Conservation (phyloP, 768 basidiomycete genomes). For the Cyathus striatus region DNA sequence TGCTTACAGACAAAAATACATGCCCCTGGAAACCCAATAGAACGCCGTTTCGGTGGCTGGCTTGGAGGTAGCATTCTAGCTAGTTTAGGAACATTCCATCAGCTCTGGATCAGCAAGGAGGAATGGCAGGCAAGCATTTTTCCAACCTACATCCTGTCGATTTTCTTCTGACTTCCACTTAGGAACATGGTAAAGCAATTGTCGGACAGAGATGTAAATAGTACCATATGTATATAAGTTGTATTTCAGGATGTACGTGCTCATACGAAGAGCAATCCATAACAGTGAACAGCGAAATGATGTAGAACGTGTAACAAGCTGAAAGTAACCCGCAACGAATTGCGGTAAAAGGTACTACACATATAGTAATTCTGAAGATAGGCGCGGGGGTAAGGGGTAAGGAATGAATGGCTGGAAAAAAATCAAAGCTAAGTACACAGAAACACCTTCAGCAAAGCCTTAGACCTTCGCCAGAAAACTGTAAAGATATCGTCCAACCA, state of each 20-base stretch:
- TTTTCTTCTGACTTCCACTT: slow-evolving; percentile 1
- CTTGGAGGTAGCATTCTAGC: slow-evolving; percentile 93
- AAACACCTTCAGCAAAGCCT: not conserved
- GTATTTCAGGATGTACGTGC: slow-evolving; percentile 5
- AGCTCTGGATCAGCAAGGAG: slow-evolving; percentile 90
- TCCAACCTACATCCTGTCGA: not conserved
- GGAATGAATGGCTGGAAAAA: slow-evolving; percentile 3
- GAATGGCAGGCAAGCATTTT: slow-evolving; percentile 74
- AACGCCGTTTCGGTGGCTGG: slow-evolving; percentile 92
- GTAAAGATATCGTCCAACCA: slow-evolving; percentile 18
- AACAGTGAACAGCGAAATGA: slow-evolving; percentile 9
- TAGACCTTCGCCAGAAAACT: not conserved
- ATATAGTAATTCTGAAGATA: no score
- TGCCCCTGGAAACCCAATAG: slow-evolving; percentile 84
- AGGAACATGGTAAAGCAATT: slow-evolving; percentile 83
- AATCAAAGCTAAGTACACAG: not conserved
- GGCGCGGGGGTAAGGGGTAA: not conserved
- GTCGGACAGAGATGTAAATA: slow-evolving; percentile 86
- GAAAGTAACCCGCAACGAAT: slow-evolving; percentile 8
- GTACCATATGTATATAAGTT: slow-evolving; percentile 12
- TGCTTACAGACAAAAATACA: slow-evolving; percentile 75
- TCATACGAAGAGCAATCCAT: slow-evolving; percentile 2
- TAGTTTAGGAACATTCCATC: slow-evolving; percentile 96
- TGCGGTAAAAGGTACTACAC: slow-evolving; percentile 10
- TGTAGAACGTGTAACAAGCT: slow-evolving; percentile 16